phyloP scores from a whole-genome alignment of 805 yeast species.

The Wickerhamiella azyma region DNA sequence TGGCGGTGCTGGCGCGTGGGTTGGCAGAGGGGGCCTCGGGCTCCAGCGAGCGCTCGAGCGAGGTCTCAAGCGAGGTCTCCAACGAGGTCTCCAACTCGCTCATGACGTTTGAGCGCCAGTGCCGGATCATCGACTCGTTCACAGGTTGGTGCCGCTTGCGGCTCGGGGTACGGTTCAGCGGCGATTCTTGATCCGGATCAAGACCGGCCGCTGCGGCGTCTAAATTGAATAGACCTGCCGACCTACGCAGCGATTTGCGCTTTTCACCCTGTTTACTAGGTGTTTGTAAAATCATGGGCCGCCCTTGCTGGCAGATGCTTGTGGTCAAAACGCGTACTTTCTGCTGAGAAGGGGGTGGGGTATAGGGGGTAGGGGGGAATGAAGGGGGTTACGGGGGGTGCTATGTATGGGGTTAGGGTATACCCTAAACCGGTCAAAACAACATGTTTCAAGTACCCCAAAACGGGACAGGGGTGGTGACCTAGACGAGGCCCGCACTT shows the following conservation, averaged over 20 bases:
- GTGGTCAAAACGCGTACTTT: not conserved
- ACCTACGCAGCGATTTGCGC: conserved; percentile 24
- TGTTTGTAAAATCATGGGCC: conserved; percentile 1
- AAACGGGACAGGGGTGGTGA: too few relatives aligned
- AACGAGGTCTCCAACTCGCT: not conserved
- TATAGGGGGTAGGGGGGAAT: not conserved
- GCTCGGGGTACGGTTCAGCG: conserved; percentile 9
- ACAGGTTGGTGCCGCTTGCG: conserved; percentile 21
- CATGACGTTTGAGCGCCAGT: conserved; percentile 6
- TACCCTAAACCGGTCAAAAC: not conserved
- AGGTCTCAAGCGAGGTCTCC: not conserved
- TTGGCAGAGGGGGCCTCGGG: too few relatives aligned
- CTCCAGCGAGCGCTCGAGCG: conserved; percentile 1
- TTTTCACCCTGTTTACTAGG: conserved; percentile 5
- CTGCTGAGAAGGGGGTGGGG: not conserved
- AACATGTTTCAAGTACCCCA: not conserved
- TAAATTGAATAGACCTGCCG: conserved; percentile 30
- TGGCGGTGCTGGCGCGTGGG: conserved; percentile 9
- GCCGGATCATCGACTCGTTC: conserved; percentile 6
- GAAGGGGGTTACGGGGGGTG: not conserved
- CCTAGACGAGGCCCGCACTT: too few relatives aligned
- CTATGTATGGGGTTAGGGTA: not conserved
- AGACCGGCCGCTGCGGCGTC: conserved; percentile 23
- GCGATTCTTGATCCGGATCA: conserved; percentile 7
- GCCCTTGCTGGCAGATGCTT: conserved; percentile 3